Evolutionary conservation across 805 yeast species (phyloP).

Genomic region (Zygoascus bituminiphila): DNA sequence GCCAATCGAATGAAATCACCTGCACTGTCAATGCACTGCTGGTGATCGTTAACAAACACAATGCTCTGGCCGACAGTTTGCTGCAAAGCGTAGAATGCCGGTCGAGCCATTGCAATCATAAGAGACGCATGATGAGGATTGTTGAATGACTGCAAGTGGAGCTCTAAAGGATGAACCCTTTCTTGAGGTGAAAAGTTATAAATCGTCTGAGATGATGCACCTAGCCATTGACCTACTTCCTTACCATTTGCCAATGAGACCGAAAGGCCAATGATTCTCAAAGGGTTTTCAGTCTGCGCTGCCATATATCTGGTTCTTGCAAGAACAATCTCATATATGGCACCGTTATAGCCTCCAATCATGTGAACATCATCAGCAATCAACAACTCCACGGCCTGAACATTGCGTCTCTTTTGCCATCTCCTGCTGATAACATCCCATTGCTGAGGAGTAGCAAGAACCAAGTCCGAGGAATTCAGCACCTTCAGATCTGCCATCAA

Average conservation of each 20-base stretch:
- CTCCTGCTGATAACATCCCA: slow-evolving; percentile 66
- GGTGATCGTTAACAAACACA: slow-evolving; percentile 52
- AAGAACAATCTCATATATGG: slow-evolving; percentile 58
- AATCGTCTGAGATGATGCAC: slow-evolving; percentile 48
- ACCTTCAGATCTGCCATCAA: slow-evolving; percentile 44
- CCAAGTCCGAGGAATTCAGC: slow-evolving; percentile 53
- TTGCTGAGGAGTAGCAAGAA: slow-evolving; percentile 72
- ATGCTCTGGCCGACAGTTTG: slow-evolving; percentile 29
- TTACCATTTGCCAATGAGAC: slow-evolving; percentile 64
- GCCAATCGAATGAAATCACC: slow-evolving; percentile 36
- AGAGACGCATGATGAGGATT: slow-evolving; percentile 46
- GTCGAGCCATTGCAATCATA: slow-evolving; percentile 42
- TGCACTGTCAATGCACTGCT: slow-evolving; percentile 46
- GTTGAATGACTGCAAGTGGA: slow-evolving; percentile 41
- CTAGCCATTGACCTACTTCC: slow-evolving; percentile 84
- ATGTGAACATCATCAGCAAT: slow-evolving; percentile 68
- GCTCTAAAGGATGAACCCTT: slow-evolving; percentile 47
- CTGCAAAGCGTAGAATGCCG: slow-evolving; percentile 37
- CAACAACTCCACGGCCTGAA: slow-evolving; percentile 59
- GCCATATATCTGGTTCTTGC: slow-evolving; percentile 66
- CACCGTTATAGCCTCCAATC: slow-evolving; percentile 54
- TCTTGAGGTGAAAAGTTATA: slow-evolving; percentile 66
- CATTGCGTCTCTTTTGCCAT: slow-evolving; percentile 69
- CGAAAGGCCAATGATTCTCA: slow-evolving; percentile 63
- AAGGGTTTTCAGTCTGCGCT: slow-evolving; percentile 46